phyloP scores from a whole-genome alignment of 441 rosid species.

The Flueggea neowawraea region DNA sequence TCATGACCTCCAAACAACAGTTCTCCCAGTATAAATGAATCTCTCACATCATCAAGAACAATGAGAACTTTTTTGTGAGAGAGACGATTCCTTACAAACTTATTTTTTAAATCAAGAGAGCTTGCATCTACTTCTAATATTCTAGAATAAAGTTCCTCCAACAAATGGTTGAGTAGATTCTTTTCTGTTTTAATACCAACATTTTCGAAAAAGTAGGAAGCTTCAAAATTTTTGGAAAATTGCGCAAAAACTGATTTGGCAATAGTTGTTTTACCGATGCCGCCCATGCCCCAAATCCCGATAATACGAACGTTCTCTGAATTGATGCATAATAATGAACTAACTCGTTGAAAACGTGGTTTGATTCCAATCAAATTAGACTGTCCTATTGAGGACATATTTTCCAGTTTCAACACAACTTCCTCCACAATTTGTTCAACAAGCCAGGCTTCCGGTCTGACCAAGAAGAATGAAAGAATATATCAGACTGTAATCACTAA shows the following conservation, averaged over 20 bases:
- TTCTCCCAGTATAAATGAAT: background rate
- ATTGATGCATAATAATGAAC: too few species aligned
- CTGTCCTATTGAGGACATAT: too few species aligned
- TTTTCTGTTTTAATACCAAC: background rate
- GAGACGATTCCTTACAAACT: background rate
- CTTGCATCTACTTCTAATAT: background rate
- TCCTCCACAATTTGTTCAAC: too few species aligned
- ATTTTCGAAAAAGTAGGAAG: background rate
- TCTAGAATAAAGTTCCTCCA: background rate
- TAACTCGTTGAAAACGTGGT: too few species aligned
- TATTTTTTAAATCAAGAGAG: background rate
- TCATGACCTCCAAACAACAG: background rate
- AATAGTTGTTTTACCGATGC: background rate
- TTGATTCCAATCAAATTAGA: too few species aligned
- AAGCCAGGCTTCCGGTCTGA: slow-evolving; percentile 1
- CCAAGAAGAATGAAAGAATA: too few species aligned
- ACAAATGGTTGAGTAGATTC: background rate
- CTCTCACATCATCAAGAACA: slow-evolving; percentile 7
- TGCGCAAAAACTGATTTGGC: background rate
- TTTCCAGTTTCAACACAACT: too few species aligned
- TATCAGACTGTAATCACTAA: too few species aligned
- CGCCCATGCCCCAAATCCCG: slow-evolving; percentile 1
- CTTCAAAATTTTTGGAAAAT: background rate
- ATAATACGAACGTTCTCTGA: background rate
- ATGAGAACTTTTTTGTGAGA: background rate